Conservation (phyloP, 257 asterid genomes). For the Lycium ferocissimum region DNA sequence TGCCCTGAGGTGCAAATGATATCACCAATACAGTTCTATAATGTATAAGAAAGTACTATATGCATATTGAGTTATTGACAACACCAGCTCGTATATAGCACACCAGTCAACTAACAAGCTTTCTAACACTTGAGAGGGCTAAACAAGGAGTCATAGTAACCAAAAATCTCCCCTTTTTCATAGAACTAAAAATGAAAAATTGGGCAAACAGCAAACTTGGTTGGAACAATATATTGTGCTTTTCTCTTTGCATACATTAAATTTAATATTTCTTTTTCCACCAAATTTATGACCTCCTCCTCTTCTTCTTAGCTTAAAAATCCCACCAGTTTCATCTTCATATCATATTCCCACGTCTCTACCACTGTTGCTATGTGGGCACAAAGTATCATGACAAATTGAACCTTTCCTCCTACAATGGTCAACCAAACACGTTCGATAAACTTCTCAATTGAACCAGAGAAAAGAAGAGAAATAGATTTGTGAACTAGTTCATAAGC, state of each 20-base stretch:
- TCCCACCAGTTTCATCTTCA: not conserved
- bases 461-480: not conserved
- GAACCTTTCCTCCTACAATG: not conserved
- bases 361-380: not conserved
- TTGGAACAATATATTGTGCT: not conserved
- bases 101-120: not conserved
- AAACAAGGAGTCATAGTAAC: not conserved
- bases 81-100: not conserved
- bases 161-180: not conserved
- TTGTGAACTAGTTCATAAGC: not conserved
- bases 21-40: not conserved
- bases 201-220: not conserved
- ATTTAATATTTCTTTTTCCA: not conserved
- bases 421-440: constrained; percentile 9
- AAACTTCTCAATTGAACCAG: not conserved
- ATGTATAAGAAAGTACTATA: not conserved
- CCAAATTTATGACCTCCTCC: not conserved
- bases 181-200: not conserved
- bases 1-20: not conserved
- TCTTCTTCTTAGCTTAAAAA: not conserved
- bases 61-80: not conserved
- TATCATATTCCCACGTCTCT: not conserved
- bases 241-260: not conserved
- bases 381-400: constrained; percentile 17
- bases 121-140: not conserved